Percentiles rank a stretch among this genome's conserved stretches.
These are phyloP conservation scores for Termitomyces sp. DNA, from an alignment of 768 basidiomycete genomes.

Conservation along the genomic window DNA sequence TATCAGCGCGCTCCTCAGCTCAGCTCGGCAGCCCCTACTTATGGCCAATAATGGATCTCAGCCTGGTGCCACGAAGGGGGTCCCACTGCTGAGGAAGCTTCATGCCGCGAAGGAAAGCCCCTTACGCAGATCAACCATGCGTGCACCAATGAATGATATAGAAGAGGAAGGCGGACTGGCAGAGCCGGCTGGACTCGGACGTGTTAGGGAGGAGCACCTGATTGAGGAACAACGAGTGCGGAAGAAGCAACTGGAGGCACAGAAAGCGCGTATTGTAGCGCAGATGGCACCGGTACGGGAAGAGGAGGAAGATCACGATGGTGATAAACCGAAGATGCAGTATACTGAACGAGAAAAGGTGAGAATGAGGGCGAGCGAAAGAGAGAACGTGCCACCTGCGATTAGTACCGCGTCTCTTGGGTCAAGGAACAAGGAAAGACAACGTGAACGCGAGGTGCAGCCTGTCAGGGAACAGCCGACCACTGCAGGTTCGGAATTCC, in stretches of 20 bases:
- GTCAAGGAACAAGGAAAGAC: constrained; percentile 14
- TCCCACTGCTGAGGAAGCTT: constrained; percentile 49
- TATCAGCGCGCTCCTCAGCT: constrained; percentile 86
- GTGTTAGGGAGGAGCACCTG: constrained; percentile 23
- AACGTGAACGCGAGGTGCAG: constrained; percentile 13
- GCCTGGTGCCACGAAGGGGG: constrained; percentile 27
- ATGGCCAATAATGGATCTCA: constrained; percentile 43
- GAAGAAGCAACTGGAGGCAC: constrained; percentile 81
- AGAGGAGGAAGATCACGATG: constrained; percentile 34
- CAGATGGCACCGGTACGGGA: constrained; percentile 79
- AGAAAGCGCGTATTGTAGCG: constrained; percentile 91
- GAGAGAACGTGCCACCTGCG: constrained; percentile 28
- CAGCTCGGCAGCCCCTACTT: constrained; percentile 83
- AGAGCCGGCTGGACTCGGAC: constrained; percentile 18
- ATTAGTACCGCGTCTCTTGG: constrained; percentile 3
- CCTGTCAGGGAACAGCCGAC: constrained; percentile 4
- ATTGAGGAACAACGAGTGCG: constrained; percentile 35
- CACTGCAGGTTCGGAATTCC: constrained; percentile 8
- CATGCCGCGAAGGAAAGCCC: constrained; percentile 60
- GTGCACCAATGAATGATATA: constrained; percentile 44
- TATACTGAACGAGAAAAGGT: constrained; percentile 23
- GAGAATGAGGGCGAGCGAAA: constrained; percentile 23
- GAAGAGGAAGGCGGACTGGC: constrained; percentile 32
- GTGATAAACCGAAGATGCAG: constrained; percentile 20
- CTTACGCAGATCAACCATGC: constrained; percentile 39